These are phyloP conservation scores for Fusarium papillatum DNA, from an alignment of 2,329 filamentous ascomycete species.

Conservation along the genomic window DNA sequence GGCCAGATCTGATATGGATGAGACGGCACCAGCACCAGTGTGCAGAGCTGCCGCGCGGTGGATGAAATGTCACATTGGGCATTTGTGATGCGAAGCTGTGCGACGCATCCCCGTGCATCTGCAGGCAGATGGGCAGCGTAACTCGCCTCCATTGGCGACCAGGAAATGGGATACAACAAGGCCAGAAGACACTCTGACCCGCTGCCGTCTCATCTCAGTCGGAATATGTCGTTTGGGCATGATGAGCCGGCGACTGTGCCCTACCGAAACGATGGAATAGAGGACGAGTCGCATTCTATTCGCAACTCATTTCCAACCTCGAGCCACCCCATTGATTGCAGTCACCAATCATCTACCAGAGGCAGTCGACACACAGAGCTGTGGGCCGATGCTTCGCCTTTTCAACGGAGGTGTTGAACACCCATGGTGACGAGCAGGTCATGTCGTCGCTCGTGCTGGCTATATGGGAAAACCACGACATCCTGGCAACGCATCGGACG, in stretches of 20 bases:
- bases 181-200: not conserved
- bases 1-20: slow-evolving; percentile 31
- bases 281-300: not conserved
- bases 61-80: slow-evolving; percentile 29
- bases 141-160: slow-evolving; percentile 10
- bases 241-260: not conserved
- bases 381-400: not conserved
- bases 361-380: not conserved
- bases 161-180: slow-evolving; percentile 17
- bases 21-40: slow-evolving; percentile 42
- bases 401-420: not conserved
- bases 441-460: not conserved
- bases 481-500: not conserved
- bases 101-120: slow-evolving; percentile 32
- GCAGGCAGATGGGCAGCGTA: slow-evolving; percentile 14
- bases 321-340: not conserved
- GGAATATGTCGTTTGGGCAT: not conserved
- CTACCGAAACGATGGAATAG: not conserved
- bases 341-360: not conserved
- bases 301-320: not conserved
- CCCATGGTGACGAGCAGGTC: not conserved
- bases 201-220: slow-evolving; percentile 14
- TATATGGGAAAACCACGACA: not conserved
- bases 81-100: slow-evolving; percentile 34
- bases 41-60: slow-evolving; percentile 28